Conservation (phyloP, 2,329 filamentous ascomycete genomes). For the Ophiobolus disseminans region DNA sequence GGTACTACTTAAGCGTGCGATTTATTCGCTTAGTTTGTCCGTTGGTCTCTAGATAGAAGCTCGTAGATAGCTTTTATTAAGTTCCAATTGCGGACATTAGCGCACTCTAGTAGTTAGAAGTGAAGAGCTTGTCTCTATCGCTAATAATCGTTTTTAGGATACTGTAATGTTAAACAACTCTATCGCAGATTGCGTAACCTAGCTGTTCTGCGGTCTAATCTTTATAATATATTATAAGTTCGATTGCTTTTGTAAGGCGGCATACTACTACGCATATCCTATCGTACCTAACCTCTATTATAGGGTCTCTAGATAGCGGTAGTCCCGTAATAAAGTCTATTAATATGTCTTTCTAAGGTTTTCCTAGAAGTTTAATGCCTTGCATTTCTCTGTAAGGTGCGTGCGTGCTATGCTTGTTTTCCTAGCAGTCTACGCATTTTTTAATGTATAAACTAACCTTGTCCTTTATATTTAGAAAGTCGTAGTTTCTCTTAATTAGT, state of each 20-base stretch:
- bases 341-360: slow-evolving; percentile 11
- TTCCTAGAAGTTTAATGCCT: slow-evolving; percentile 3
- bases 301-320: slow-evolving; percentile 1
- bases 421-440: slow-evolving; percentile 5
- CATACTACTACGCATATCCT: slow-evolving; percentile 6
- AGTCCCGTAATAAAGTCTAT: slow-evolving; percentile 13
- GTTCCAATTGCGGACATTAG: too few species aligned
- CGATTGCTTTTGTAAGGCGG: background rate
- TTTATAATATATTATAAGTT: slow-evolving; percentile 1
- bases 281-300: background rate
- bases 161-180: background rate
- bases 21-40: too few species aligned
- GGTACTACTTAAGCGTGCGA: too few species aligned
- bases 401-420: slow-evolving; percentile 11
- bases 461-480: slow-evolving; percentile 5
- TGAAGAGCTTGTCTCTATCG: background rate
- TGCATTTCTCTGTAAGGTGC: slow-evolving; percentile 10
- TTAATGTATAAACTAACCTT: slow-evolving; percentile 5
- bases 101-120: background rate
- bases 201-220: background rate
- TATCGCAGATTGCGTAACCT: background rate
- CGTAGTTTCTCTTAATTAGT: slow-evolving; percentile 7
- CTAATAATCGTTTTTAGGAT: background rate
- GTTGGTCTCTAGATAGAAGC: too few species aligned
- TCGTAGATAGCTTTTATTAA: too few species aligned